Evolutionary conservation across 164 flowering plant genomes (phyloP).

Genomic region (Piper longum): DNA sequence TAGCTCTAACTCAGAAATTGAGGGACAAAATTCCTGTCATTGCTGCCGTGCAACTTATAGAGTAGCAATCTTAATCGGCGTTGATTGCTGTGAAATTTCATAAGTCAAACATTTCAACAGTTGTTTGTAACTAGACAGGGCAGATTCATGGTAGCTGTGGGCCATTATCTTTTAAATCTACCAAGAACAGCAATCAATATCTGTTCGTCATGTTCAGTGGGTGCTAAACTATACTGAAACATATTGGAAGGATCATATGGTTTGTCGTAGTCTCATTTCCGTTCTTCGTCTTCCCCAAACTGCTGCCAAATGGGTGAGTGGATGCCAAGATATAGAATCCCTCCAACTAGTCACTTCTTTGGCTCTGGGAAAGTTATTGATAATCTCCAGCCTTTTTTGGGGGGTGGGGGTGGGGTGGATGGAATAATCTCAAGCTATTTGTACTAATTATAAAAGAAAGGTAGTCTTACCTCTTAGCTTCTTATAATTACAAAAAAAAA

Average conservation of each 20-base stretch:
- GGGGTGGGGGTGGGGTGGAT: too few species aligned
- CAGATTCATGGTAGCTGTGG: neutral
- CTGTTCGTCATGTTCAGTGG: neutral
- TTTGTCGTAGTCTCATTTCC: neutral
- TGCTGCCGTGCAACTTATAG: constrained; percentile 68
- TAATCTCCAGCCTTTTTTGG: too few species aligned
- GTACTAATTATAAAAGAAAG: too few species aligned
- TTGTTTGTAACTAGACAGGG: neutral
- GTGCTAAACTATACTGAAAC: neutral
- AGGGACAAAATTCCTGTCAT: constrained; percentile 80
- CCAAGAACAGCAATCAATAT: neutral
- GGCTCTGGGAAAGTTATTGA: too few species aligned
- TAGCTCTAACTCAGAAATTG: constrained; percentile 84
- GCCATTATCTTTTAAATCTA: constrained; percentile 26
- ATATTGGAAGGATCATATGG: neutral
- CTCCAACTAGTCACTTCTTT: too few species aligned
- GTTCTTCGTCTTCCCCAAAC: neutral
- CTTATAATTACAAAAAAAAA: too few species aligned
- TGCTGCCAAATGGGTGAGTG: too few species aligned
- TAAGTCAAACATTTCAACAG: neutral
- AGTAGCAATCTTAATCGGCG: constrained; percentile 8
- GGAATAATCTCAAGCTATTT: too few species aligned
- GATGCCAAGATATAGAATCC: too few species aligned
- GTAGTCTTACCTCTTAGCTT: too few species aligned
- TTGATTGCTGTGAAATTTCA: constrained; percentile 1